Evolutionary conservation across 2,329 filamentous ascomycete genomes (phyloP).

Genomic region (Colletotrichum noveboracense): DNA sequence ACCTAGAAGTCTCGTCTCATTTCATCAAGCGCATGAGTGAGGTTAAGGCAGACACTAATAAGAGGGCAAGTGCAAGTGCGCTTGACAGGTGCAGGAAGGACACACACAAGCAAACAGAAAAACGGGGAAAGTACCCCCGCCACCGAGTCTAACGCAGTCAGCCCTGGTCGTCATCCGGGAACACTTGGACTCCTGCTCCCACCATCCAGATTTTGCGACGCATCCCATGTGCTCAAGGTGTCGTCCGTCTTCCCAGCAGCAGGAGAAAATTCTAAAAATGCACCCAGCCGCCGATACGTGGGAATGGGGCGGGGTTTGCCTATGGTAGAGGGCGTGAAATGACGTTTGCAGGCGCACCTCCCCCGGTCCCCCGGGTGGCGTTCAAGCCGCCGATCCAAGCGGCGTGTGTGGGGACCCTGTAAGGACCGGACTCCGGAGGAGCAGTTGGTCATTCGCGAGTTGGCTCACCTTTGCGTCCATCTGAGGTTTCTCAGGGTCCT

Average conservation of each 20-base stretch:
- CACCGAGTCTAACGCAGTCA: neutral
- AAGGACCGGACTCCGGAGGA: neutral
- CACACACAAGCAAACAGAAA: neutral
- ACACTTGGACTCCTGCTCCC: neutral
- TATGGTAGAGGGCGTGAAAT: neutral
- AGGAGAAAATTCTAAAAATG: neutral
- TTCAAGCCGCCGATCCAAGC: slow-evolving; percentile 5
- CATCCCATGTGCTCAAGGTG: neutral
- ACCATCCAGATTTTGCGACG: neutral
- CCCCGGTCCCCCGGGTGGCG: slow-evolving; percentile 15
- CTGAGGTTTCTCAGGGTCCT: neutral
- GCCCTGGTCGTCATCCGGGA: neutral
- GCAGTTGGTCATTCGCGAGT: neutral
- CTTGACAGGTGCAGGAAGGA: neutral
- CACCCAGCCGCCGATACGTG: neutral
- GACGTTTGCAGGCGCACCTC: slow-evolving; percentile 4
- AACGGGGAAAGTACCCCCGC: slow-evolving; percentile 7
- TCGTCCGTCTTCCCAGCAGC: neutral
- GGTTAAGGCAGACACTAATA: neutral
- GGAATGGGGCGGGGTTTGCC: neutral
- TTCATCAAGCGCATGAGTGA: neutral
- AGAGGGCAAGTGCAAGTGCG: neutral
- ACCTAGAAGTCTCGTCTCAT: neutral
- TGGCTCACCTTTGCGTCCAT: neutral
- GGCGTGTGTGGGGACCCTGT: neutral